Evolutionary conservation across 2,329 filamentous ascomycete species (phyloP).

Genomic region (Pestalotiopsis fici): DNA sequence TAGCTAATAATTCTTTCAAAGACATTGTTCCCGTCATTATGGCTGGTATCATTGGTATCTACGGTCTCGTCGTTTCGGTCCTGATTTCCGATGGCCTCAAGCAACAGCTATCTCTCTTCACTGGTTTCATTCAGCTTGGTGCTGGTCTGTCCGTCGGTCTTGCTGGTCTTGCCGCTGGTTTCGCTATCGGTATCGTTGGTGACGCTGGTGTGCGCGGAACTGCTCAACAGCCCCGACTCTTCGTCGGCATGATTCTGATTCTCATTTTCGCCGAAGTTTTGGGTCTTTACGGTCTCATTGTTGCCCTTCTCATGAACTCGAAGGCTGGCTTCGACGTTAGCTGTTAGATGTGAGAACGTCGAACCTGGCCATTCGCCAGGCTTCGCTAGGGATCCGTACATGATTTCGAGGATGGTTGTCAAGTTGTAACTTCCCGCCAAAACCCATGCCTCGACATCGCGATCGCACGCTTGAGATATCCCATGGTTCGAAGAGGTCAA

Average conservation of each 20-base stretch:
- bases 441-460: slow-evolving; percentile 6
- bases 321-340: slow-evolving; percentile 69
- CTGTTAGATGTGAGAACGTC: slow-evolving; percentile 49
- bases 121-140: slow-evolving; percentile 83
- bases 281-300: slow-evolving; percentile 99
- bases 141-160: slow-evolving; percentile 82
- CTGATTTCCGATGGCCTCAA: slow-evolving; percentile 79
- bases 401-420: slow-evolving; percentile 4
- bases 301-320: slow-evolving; percentile 99
- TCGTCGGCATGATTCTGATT: slow-evolving; percentile 98
- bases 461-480: neutral
- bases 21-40: slow-evolving; percentile 99
- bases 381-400: neutral
- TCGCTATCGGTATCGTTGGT: slow-evolving; percentile 78
- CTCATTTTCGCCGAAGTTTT: slow-evolving; percentile 99
- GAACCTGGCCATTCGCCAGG: neutral
- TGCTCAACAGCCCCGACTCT: slow-evolving; percentile 81
- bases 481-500: neutral
- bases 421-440: neutral
- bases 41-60: slow-evolving; percentile 99
- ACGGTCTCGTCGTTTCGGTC: slow-evolving; percentile 86
- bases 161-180: slow-evolving; percentile 80
- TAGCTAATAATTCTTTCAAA: slow-evolving; percentile 37
- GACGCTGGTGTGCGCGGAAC: slow-evolving; percentile 87
- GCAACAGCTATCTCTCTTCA: slow-evolving; percentile 74